Evolutionary conservation across 2,329 filamentous ascomycete species (phyloP), one percentile per base, ranked within the genome.

Genomic region (Nakataea oryzae): DNA sequence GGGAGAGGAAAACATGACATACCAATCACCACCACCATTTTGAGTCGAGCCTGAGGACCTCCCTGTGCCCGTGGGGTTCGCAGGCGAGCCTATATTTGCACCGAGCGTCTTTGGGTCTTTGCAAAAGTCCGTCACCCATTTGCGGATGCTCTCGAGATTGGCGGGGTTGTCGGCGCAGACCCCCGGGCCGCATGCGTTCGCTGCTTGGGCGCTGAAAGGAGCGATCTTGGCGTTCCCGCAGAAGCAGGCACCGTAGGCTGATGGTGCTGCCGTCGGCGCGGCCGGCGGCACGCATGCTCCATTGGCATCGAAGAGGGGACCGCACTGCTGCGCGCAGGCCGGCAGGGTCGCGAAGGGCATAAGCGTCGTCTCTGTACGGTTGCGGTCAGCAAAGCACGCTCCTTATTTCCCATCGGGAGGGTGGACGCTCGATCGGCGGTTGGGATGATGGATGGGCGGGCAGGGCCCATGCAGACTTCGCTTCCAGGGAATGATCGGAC

Each of bases 81-180:
- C 6, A 11, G 32, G 34, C 24, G 58, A 50, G 41, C n/a, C 27
- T n/a, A n/a, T n/a, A 27, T 28, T 54, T 13, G 11, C 9, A 17
- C 26, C 30, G 21, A 61, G 74, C 76, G 11, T 80, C 79, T 47
- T 71, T 72, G 70, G 72, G 27, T 61, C 54, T 17, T 41, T 73
- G 72, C 91, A 95, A 66, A 87, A 86, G 63, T 76, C 78, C 47
- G 80, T 81, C 71, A 87, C 95, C 91, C 91, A 96, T 61, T 73
- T 77, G 66, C 84, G 84, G 66, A 95, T 82, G 62, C 81, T 81
- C 17, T 74, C 69, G 58, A 87, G 75, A 58, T 84, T 84, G 58
- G 73, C 71, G 0, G 79, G 67, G 2, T 78, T 72, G 13, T 73
- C 75, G 3, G 77, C 72, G 69, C 88, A 91, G 27, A 77, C 78